These are phyloP conservation scores for Alisma plantagoaquatica DNA, from an alignment of 106 monocot species.

Conservation along the genomic window DNA sequence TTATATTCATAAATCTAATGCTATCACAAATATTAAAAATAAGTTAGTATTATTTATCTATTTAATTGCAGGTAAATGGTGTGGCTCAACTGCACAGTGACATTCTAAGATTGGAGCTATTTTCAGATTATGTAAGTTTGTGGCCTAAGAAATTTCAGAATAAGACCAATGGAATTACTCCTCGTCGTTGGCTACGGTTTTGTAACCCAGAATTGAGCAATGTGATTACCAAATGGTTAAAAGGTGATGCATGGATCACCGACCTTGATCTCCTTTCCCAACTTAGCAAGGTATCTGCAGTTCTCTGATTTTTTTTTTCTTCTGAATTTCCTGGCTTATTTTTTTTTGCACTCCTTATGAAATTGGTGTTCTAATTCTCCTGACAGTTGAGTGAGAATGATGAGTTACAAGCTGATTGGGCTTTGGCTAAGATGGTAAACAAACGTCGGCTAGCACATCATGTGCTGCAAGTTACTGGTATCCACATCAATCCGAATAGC, in stretches of 20 bases:
- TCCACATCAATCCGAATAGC: constrained; percentile 54
- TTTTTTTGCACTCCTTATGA: background rate
- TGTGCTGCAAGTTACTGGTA: constrained; percentile 57
- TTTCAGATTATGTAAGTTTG: constrained; percentile 66
- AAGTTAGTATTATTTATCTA: too few relatives aligned
- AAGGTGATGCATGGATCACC: constrained; percentile 76
- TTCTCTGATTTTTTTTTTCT: background rate
- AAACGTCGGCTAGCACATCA: constrained; percentile 67
- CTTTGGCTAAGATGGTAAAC: constrained; percentile 62
- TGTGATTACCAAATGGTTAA: constrained; percentile 90
- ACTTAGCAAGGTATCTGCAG: constrained; percentile 57
- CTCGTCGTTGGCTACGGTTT: constrained; percentile 73
- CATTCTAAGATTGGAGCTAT: constrained; percentile 69
- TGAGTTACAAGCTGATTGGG: constrained; percentile 74
- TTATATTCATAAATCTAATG: background rate
- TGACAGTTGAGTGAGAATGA: constrained; percentile 71
- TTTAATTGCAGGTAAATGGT: constrained; percentile 82
- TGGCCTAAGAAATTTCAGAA: constrained; percentile 93
- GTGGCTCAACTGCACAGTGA: constrained; percentile 91
- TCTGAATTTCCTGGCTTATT: background rate
- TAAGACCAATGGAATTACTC: constrained; percentile 96
- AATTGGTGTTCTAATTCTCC: background rate
- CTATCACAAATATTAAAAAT: background rate
- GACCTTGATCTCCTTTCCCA: constrained; percentile 82
- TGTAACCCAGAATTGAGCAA: constrained; percentile 75